Evolutionary conservation across 2,329 filamentous ascomycete genomes (phyloP).

Genomic region (Thielaviopsis ethacetica): DNA sequence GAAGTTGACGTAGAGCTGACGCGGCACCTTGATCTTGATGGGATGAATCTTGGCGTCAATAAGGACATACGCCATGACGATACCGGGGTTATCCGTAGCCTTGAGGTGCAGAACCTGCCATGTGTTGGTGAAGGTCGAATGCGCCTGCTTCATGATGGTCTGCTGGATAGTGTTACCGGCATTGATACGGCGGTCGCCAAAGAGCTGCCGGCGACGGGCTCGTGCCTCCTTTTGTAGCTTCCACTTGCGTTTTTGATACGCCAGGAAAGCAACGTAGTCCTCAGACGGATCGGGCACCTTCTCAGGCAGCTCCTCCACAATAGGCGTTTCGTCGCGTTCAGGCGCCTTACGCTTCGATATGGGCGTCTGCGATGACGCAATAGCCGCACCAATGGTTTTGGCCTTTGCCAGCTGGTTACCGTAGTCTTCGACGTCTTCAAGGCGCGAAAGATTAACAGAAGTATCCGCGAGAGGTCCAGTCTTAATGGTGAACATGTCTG

Average conservation of each 20-base stretch:
- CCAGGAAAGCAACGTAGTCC: slow-evolving; percentile 74
- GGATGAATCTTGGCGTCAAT: slow-evolving; percentile 86
- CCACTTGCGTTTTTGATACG: slow-evolving; percentile 98
- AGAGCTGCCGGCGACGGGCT: slow-evolving; percentile 70
- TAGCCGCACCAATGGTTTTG: slow-evolving; percentile 37
- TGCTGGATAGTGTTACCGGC: slow-evolving; percentile 41
- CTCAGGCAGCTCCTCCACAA: slow-evolving; percentile 58
- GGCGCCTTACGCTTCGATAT: slow-evolving; percentile 58
- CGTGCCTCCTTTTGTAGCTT: slow-evolving; percentile 90
- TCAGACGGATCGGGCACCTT: slow-evolving; percentile 59
- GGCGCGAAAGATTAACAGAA: slow-evolving; percentile 39
- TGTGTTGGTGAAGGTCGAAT: slow-evolving; percentile 74
- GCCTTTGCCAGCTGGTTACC: slow-evolving; percentile 47
- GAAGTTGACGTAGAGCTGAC: slow-evolving; percentile 81
- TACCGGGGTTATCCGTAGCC: slow-evolving; percentile 66
- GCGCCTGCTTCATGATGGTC: slow-evolving; percentile 79
- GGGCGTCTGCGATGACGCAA: slow-evolving; percentile 38
- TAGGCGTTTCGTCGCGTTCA: slow-evolving; percentile 29
- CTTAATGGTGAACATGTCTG: slow-evolving; percentile 65
- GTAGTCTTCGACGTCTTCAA: slow-evolving; percentile 68
- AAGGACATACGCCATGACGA: slow-evolving; percentile 76
- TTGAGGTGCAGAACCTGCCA: slow-evolving; percentile 90
- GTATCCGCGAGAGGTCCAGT: slow-evolving; percentile 54
- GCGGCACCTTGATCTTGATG: slow-evolving; percentile 75
- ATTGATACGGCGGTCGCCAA: slow-evolving; percentile 59